These are phyloP conservation scores for Alnus glutinosa DNA, from an alignment of 306 rosid species.

Conservation along the genomic window DNA sequence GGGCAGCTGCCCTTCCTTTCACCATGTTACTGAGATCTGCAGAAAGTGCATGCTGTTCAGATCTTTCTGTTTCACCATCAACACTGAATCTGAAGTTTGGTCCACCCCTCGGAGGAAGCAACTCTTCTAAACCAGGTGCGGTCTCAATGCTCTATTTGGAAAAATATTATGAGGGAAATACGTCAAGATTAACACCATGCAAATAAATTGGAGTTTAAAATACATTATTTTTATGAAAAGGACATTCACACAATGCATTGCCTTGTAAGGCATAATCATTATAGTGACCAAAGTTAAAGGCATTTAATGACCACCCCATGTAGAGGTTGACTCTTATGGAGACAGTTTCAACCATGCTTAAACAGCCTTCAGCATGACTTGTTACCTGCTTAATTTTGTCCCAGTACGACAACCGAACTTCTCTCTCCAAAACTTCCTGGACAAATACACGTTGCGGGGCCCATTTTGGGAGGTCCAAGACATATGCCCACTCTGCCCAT, in stretches of 20 bases:
- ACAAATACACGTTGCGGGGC: conserved; percentile 99
- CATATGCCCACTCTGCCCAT: conserved; percentile 99
- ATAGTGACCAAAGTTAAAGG: neutral
- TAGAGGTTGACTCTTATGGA: conserved; percentile 16
- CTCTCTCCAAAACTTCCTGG: conserved; percentile 98
- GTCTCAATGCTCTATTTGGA: conserved; percentile 75
- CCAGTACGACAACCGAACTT: conserved; percentile 97
- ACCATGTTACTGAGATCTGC: conserved; percentile 79
- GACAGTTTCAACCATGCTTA: neutral
- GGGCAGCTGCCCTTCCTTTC: conserved; percentile 76
- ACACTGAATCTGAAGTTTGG: conserved; percentile 61
- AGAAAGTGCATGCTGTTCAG: conserved; percentile 60
- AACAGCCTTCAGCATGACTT: conserved; percentile 16
- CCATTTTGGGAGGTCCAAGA: conserved; percentile 93
- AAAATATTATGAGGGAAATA: conserved; percentile 27
- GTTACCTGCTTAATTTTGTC: conserved; percentile 97
- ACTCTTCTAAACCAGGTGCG: conserved; percentile 94
- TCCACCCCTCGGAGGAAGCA: conserved; percentile 94
- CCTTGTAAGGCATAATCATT: neutral
- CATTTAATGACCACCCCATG: neutral
- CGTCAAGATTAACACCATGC: conserved; percentile 13
- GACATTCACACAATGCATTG: neutral
- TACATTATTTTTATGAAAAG: no score
- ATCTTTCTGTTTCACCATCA: conserved; percentile 61
- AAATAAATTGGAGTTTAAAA: neutral